Conservation (phyloP, 2,329 filamentous ascomycete genomes). For the Zalaria obscura region DNA sequence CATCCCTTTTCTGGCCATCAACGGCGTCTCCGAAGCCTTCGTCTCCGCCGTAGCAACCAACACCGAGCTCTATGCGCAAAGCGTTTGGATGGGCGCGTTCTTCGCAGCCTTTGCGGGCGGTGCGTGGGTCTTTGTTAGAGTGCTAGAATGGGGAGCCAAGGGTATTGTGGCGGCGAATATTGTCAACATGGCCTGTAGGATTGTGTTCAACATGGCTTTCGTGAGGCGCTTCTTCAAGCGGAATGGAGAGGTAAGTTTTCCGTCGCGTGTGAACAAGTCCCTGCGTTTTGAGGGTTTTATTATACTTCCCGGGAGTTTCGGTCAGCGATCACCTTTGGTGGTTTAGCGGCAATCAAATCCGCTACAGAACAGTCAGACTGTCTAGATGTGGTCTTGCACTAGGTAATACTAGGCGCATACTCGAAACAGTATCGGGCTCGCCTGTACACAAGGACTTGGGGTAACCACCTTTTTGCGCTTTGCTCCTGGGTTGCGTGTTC, state of each 20-base stretch:
- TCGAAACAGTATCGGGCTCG: too few species aligned
- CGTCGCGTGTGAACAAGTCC: too few species aligned
- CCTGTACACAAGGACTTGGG: too few species aligned
- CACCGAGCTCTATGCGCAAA: constrained; percentile 61
- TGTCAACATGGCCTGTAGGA: constrained; percentile 79
- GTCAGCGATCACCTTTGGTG: too few species aligned
- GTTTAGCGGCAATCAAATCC: too few species aligned
- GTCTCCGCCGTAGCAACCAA: constrained; percentile 75
- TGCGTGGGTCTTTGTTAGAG: constrained; percentile 60
- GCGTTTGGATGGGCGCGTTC: constrained; percentile 71
- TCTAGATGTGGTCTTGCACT: too few species aligned
- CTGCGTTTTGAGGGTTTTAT: too few species aligned
- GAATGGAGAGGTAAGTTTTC: constrained; percentile 20
- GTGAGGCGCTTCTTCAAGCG: constrained; percentile 49
- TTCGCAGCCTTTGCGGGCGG: constrained; percentile 61
- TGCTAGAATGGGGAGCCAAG: constrained; percentile 55
- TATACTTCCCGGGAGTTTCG: too few species aligned
- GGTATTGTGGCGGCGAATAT: constrained; percentile 79
- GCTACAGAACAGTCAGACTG: too few species aligned
- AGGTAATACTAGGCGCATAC: too few species aligned
- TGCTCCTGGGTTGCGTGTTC: neutral
- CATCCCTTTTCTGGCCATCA: constrained; percentile 81
- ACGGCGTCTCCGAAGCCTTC: constrained; percentile 85
- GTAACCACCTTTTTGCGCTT: neutral
- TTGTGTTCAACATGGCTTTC: constrained; percentile 65